These are phyloP conservation scores for Ceriops decandra DNA, from an alignment of 345 rosid species.

Conservation along the genomic window DNA sequence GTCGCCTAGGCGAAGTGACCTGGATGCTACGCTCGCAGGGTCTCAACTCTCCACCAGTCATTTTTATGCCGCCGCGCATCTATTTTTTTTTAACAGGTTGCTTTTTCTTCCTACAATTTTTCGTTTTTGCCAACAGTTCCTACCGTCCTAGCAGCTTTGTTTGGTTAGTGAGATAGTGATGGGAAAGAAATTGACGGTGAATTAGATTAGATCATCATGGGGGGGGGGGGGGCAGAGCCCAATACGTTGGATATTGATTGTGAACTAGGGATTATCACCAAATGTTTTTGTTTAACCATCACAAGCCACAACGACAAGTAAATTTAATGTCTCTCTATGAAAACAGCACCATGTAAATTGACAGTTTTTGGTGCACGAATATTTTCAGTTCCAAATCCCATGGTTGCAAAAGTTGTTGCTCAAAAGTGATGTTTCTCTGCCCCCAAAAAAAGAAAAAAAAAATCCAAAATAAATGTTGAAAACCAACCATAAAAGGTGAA, in stretches of 20 bases:
- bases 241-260: constrained; percentile 10
- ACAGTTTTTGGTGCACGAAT: no score
- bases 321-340: neutral
- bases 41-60: no score
- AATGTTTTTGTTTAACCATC: constrained; percentile 2
- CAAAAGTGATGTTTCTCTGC: no score
- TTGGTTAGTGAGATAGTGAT: no score
- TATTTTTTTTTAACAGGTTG: no score
- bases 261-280: neutral
- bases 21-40: no score
- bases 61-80: no score
- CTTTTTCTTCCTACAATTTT: no score
- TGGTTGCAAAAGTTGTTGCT: neutral
- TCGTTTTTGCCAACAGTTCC: no score
- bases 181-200: no score
- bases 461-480: neutral
- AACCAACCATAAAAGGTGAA: constrained; percentile 4
- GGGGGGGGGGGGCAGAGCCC: neutral
- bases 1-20: neutral
- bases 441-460: no score
- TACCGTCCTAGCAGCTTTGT: no score
- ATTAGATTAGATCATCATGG: neutral
- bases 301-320: neutral
- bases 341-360: neutral
- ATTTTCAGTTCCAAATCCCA: neutral